These are phyloP conservation scores for Carallia brachiata DNA, from an alignment of 345 rosid species.

Conservation along the genomic window DNA sequence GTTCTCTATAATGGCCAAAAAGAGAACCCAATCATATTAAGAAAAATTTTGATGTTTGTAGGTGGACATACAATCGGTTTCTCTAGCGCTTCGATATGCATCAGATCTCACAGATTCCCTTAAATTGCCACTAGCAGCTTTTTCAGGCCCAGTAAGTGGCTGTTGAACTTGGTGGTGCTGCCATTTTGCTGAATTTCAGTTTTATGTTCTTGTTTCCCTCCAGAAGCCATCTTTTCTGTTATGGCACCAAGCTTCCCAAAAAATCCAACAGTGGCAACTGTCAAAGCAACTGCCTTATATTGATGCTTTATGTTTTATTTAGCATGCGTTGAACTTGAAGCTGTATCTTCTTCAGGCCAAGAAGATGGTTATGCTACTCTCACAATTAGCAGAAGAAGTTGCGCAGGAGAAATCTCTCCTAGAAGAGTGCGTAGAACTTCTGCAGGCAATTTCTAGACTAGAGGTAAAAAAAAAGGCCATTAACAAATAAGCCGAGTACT, in stretches of 20 bases:
- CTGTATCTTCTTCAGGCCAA: slow-evolving; percentile 36
- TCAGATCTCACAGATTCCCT: slow-evolving; percentile 49
- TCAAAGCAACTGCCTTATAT: neutral
- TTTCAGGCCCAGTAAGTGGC: slow-evolving; percentile 42
- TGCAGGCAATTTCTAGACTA: slow-evolving; percentile 42
- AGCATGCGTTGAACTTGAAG: slow-evolving; percentile 5
- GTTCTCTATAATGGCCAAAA: too few species aligned
- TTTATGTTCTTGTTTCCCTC: too few species aligned
- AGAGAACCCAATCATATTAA: neutral
- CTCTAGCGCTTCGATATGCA: slow-evolving; percentile 42
- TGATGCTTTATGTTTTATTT: neutral
- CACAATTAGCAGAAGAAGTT: slow-evolving; percentile 55
- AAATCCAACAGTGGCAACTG: neutral
- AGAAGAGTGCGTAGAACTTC: slow-evolving; percentile 59
- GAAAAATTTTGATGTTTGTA: slow-evolving; percentile 9
- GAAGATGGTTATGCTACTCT: slow-evolving; percentile 34
- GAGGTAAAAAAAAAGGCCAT: slow-evolving; percentile 35
- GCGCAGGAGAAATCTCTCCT: slow-evolving; percentile 64
- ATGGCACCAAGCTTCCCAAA: too few species aligned
- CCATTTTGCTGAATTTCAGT: too few species aligned
- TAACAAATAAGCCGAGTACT: too few species aligned
- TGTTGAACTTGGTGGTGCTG: too few species aligned
- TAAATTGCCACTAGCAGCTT: slow-evolving; percentile 34
- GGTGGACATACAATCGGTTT: slow-evolving; percentile 46
- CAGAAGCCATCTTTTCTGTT: too few species aligned